These are phyloP conservation scores for Barnettozyma pratensis DNA, from an alignment of 805 yeast genomes.

Conservation along the genomic window DNA sequence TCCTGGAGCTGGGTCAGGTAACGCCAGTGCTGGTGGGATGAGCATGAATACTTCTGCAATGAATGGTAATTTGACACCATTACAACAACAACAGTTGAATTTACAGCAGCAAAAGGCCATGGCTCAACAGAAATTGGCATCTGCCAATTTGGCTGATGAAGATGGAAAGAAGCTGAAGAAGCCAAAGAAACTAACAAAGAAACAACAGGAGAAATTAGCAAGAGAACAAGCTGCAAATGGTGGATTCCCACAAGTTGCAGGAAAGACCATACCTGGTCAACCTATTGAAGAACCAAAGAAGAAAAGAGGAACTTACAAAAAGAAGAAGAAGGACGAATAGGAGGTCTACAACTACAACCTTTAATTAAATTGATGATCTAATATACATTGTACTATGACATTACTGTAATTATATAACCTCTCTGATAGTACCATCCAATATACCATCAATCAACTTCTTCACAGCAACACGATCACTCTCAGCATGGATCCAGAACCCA, in stretches of 20 bases:
- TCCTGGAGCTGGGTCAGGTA: neutral
- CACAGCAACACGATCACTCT: constrained; percentile 57
- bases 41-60: neutral
- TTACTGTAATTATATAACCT: neutral
- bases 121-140: constrained; percentile 24
- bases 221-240: constrained; percentile 5
- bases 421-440: constrained; percentile 5
- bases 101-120: constrained; percentile 22
- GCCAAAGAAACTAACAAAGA: constrained; percentile 17
- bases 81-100: constrained; percentile 17
- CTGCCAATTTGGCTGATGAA: constrained; percentile 11
- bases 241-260: constrained; percentile 20
- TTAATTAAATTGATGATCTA: too few species aligned
- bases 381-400: neutral
- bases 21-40: neutral
- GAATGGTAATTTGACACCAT: constrained; percentile 4
- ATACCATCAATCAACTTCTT: constrained; percentile 37
- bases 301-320: constrained; percentile 26
- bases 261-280: constrained; percentile 24
- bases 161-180: constrained; percentile 18
- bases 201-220: constrained; percentile 11
- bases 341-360: neutral
- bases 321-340: constrained; percentile 19
- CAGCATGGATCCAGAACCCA: constrained; percentile 76
- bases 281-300: constrained; percentile 15